Evolutionary conservation across 352 stramenopile genomes (phyloP).

Genomic region (Phytophthora brassicae): DNA sequence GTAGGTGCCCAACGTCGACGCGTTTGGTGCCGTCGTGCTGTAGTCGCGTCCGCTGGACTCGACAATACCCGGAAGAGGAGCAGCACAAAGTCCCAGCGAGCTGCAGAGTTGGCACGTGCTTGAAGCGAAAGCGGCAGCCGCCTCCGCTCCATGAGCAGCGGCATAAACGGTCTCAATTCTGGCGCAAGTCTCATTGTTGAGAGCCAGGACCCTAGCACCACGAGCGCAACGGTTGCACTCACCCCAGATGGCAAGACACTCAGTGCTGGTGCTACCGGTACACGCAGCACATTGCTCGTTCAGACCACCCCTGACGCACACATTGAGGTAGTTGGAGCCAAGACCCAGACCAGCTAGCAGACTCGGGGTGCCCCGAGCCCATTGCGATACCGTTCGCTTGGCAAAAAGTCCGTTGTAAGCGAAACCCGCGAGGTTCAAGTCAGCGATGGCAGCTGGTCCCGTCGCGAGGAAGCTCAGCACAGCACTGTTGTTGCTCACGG

Average conservation of each 20-base stretch:
- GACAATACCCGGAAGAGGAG: constrained; percentile 53
- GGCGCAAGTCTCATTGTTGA: constrained; percentile 51
- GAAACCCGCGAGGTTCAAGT: constrained; percentile 45
- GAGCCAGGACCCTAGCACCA: constrained; percentile 37
- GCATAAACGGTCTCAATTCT: constrained; percentile 45
- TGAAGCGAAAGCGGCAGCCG: constrained; percentile 31
- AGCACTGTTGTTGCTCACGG: constrained; percentile 35
- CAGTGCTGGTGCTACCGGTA: constrained; percentile 24
- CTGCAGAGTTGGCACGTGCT: constrained; percentile 47
- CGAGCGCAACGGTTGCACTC: constrained; percentile 52
- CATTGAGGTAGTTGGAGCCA: constrained; percentile 46
- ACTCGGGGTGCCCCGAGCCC: constrained; percentile 54
- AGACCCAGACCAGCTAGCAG: constrained; percentile 51
- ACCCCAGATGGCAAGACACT: constrained; percentile 40
- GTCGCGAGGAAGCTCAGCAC: constrained; percentile 43
- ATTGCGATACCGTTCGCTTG: constrained; percentile 49
- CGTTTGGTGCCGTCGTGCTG: constrained; percentile 30
- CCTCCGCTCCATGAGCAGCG: constrained; percentile 36
- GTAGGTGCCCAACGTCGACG: constrained; percentile 38
- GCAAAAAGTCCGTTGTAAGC: constrained; percentile 62
- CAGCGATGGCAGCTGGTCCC: constrained; percentile 34
- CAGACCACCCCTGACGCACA: constrained; percentile 35
- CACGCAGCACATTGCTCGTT: constrained; percentile 53
- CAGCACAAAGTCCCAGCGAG: constrained; percentile 47
- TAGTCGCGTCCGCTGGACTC: constrained; percentile 61